These are phyloP conservation scores for Fremontodendron californicum DNA, from an alignment of 345 rosid genomes.

Conservation along the genomic window DNA sequence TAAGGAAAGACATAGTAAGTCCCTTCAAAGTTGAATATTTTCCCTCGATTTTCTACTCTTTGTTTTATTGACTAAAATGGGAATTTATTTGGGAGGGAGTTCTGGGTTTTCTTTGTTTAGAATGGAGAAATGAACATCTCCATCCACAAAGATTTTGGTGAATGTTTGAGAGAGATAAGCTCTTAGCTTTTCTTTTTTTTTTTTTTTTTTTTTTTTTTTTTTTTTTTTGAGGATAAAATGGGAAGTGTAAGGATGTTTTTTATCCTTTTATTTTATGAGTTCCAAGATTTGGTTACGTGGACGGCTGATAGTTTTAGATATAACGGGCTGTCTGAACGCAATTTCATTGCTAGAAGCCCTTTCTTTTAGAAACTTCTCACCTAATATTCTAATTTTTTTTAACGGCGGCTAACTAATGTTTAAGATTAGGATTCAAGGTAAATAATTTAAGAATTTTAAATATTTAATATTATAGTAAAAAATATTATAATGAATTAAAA, in stretches of 20 bases:
- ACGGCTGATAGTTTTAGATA: background rate
- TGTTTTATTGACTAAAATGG: background rate
- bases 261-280: background rate
- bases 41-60: background rate
- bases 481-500: no score
- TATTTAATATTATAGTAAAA: no score
- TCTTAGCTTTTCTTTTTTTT: background rate
- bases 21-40: background rate
- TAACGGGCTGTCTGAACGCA: background rate
- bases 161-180: background rate
- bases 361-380: no score
- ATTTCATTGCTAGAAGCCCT: background rate
- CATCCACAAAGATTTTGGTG: slow-evolving; percentile 23
- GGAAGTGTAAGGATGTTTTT: background rate
- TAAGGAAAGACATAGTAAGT: slow-evolving; percentile 28
- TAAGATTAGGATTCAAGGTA: no score
- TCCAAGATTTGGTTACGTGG: background rate
- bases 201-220: background rate
- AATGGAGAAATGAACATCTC: slow-evolving; percentile 29
- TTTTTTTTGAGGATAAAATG: slow-evolving; percentile 3
- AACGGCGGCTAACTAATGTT: no score
- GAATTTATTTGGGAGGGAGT: background rate
- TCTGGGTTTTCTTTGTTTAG: slow-evolving; percentile 9
- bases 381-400: no score
- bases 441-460: no score